Base-by-base conservation (phyloP, 2,329 filamentous ascomycete genomes). In the Pseudocercospora cruenta region DNA sequence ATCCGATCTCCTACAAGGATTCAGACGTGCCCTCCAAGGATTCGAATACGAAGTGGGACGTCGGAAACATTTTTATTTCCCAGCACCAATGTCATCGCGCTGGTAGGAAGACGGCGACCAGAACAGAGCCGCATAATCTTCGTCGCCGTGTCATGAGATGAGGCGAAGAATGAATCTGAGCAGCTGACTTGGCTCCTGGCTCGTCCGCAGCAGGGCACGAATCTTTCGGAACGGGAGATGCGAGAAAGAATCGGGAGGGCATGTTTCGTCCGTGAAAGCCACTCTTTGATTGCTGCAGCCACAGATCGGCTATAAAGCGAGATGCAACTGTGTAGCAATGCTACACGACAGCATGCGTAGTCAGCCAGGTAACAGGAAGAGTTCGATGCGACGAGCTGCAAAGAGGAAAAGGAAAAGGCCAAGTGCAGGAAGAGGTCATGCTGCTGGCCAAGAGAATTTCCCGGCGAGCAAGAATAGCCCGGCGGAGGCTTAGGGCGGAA, bases 111-210 rank as follows among this genome's bases (percentile, higher is more conserved):
- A 33, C 63, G 63, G 58, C 22, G 54, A 58, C 26, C 33, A 61
- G 21, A 58, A 14, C 36, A 19, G n/a, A 65, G 53, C 58, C 58
- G 58, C 43, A 12, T 21, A 24, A 21, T 58, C 49, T 26, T 62
- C 51, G 51, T 65, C 39, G 63, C 22, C 26, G 24, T 24, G 63
- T 65, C 63, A 61, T 65, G 19, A 43, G 55, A 36, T 58, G 54
- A 31, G 54, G 54, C 54, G 54, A 21, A 57, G 33, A 21, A 51
- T 36, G 51, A 19, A 22, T 22, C 24, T 12, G 31, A 12, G 45
- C 45, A 49, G 45, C 45, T 49, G 63, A 43, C 58, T 24, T 47
- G 49, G 57, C 57, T 47, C 49, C 36, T 51, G 31, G 31, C 14
- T 39, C 36, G 16, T 39, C 36, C 36, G 36, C 9, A 14, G 10